phyloP scores from a whole-genome alignment of 1,139 yeast genomes.

The Suhomyces terraborum region DNA sequence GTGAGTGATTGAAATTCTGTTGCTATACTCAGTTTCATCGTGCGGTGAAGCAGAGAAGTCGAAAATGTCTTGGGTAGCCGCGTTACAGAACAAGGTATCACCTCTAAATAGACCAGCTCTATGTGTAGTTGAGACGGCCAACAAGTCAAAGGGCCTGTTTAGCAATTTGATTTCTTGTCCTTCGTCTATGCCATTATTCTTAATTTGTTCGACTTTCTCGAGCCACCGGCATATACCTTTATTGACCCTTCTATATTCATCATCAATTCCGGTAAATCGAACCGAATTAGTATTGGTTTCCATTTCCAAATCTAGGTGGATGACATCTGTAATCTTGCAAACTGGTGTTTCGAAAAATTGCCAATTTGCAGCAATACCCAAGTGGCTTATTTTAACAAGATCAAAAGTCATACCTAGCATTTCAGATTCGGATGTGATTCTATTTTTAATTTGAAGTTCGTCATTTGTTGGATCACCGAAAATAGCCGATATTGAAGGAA shows the following conservation, averaged over 20 bases:
- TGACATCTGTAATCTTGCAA: conserved; percentile 4
- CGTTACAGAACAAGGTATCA: conserved; percentile 52
- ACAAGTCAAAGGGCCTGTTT: conserved; percentile 19
- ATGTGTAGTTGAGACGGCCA: conserved; percentile 48
- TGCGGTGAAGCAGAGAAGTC: conserved; percentile 33
- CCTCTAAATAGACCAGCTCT: conserved; percentile 51
- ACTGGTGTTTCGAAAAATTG: conserved; percentile 41
- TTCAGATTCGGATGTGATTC: conserved; percentile 36
- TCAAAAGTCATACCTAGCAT: conserved; percentile 39
- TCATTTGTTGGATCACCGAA: conserved; percentile 47
- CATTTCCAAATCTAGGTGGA: conserved; percentile 11
- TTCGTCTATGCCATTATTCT: not conserved
- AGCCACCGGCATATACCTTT: conserved; percentile 21
- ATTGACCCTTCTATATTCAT: conserved; percentile 38
- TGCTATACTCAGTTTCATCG: conserved; percentile 44
- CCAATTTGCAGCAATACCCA: conserved; percentile 49
- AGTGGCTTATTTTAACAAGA: conserved; percentile 40
- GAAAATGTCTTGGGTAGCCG: conserved; percentile 51
- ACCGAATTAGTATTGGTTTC: conserved; percentile 2
- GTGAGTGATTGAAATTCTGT: conserved; percentile 54
- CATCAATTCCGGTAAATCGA: conserved; percentile 36
- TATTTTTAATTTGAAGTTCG: conserved; percentile 28
- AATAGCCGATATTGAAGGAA: conserved; percentile 47
- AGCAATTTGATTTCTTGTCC: not conserved
- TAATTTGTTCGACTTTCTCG: too few relatives aligned